phyloP scores from a whole-genome alignment of 805 yeast genomes.

The Yamadazyma ubonensis region DNA sequence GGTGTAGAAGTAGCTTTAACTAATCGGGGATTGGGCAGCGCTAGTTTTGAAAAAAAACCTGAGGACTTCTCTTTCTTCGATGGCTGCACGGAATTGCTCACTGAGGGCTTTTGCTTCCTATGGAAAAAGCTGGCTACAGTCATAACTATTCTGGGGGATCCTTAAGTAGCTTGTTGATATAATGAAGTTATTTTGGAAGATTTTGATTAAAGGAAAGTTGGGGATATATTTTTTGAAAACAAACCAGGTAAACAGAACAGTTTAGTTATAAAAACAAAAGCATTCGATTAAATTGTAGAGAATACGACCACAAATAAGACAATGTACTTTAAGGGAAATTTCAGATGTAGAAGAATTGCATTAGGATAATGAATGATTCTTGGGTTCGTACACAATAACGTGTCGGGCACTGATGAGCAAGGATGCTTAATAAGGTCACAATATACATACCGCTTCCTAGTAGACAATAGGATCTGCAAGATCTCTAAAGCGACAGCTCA shows the following conservation, averaged over 20 bases:
- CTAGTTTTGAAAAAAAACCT: neutral
- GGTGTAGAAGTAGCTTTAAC: constrained; percentile 1
- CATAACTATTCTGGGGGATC: neutral
- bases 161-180: neutral
- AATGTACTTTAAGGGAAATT: constrained; percentile 1
- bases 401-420: neutral
- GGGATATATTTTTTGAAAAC: neutral
- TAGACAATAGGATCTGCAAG: constrained; percentile 3
- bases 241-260: neutral
- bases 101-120: constrained; percentile 2
- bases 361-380: neutral
- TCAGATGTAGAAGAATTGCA: neutral
- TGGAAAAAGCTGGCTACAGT: neutral
- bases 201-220: constrained; percentile 1
- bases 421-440: neutral
- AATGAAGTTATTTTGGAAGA: too few relatives aligned
- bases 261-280: neutral
- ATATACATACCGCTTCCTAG: neutral
- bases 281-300: neutral
- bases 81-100: neutral
- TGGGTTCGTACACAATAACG: neutral
- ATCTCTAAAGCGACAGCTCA: neutral
- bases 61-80: constrained; percentile 1
- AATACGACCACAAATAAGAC: neutral
- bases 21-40: constrained; percentile 1